A percentile compares a stretch with the other conserved stretches of the same genome.
These are phyloP conservation scores for Barbarea vulgaris DNA, from an alignment of 345 rosid species.

Conservation along the genomic window DNA sequence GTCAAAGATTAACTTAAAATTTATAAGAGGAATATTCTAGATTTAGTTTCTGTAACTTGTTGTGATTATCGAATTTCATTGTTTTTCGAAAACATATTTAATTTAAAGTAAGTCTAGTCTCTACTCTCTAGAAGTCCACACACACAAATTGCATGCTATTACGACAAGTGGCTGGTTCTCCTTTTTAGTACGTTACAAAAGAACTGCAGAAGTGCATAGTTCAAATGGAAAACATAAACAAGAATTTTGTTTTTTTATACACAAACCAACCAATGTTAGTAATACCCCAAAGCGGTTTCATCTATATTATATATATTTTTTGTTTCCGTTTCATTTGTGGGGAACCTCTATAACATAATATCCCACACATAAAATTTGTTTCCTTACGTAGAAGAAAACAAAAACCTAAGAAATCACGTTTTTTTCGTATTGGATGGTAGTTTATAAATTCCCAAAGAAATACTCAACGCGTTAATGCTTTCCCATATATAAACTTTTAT, in stretches of 20 bases:
- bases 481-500: background rate
- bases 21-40: background rate
- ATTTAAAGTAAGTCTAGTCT: too few species aligned
- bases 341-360: background rate
- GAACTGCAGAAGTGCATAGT: slow-evolving; percentile 10
- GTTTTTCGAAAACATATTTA: background rate
- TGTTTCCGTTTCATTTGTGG: background rate
- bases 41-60: background rate
- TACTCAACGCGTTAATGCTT: background rate
- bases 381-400: slow-evolving; percentile 5
- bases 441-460: background rate
- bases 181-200: slow-evolving; percentile 10
- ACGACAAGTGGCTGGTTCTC: slow-evolving; percentile 20
- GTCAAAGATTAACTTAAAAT: background rate
- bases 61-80: slow-evolving; percentile 2
- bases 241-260: background rate
- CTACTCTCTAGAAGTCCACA: background rate
- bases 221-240: background rate
- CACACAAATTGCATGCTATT: background rate
- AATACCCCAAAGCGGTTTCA: background rate
- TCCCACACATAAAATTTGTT: background rate
- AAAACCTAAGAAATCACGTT: background rate
- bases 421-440: slow-evolving; percentile 9
- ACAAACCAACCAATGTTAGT: background rate
- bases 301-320: background rate